phyloP scores from a whole-genome alignment of 2,329 filamentous ascomycete species.

The Colletotrichum godetiae region DNA sequence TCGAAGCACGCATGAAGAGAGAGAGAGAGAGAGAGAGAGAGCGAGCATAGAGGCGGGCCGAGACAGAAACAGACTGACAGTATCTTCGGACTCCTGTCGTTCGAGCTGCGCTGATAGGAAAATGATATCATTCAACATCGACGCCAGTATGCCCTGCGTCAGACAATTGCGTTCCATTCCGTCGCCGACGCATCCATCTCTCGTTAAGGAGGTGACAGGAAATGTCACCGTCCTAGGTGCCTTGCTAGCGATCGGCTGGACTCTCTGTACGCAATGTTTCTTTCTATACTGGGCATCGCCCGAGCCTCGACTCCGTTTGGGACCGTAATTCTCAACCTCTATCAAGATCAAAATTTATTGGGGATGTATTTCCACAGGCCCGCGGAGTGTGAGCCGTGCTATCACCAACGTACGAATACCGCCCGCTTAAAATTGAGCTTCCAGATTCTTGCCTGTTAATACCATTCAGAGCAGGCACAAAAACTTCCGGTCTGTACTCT shows the following conservation, averaged over 20 bases:
- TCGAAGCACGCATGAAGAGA: not conserved
- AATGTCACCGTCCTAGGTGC: not conserved
- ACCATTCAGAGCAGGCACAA: not conserved
- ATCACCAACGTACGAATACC: not conserved
- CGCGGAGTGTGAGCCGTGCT: not conserved
- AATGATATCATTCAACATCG: not conserved
- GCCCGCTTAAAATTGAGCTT: not conserved
- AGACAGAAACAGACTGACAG: not conserved
- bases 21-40: not conserved
- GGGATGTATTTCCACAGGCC: too few relatives aligned
- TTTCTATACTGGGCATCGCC: not conserved
- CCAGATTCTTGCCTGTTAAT: not conserved
- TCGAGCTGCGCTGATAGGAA: not conserved
- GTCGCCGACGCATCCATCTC: not conserved
- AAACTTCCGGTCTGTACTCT: slow-evolving; percentile 33
- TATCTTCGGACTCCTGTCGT: not conserved
- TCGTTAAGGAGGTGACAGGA: not conserved
- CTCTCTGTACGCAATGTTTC: not conserved
- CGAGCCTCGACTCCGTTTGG: not conserved
- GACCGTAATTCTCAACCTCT: not conserved
- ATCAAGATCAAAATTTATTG: not conserved
- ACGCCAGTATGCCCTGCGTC: not conserved
- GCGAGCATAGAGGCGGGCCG: not conserved
- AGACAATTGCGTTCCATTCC: not conserved
- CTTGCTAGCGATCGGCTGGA: not conserved